Base-by-base conservation (phyloP, 2,329 filamentous ascomycete genomes). In the Grosmannia clavigera region DNA sequence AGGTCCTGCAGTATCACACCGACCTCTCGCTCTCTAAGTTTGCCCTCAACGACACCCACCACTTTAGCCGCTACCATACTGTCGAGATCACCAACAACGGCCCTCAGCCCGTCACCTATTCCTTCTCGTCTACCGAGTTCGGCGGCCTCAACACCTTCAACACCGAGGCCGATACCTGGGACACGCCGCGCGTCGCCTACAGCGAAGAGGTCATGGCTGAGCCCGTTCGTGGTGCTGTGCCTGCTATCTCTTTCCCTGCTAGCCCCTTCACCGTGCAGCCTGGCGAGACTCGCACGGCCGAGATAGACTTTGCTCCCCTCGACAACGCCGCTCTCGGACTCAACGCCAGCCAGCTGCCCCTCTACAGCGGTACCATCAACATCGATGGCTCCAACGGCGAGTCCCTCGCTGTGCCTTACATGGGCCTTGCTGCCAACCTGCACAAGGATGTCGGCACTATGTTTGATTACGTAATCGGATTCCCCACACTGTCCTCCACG, bases 31-130 rank as follows among this genome's bases (percentile, higher is more conserved):
- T 70, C 2, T 69, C 69, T 38, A 73, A 70, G 62, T 69, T 78
- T 50, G 68, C 70, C 35, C 73, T 78, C 65, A 78, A 78, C 62
- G 76, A 78, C 64, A 77, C 75, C 16, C 68, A 69, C 31, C 66
- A 76, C 65, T 73, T 77, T 61, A 67, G 67, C 27, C 64, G 61
- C 33, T 63, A 66, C 40, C 68, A 70, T 61, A 61, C 57, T 4
- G 52, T 70, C 12, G 58, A 63, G 58, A 68, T 77, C 61, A 72
- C 69, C 59, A 77, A 77, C 66, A 67, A 66, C 52, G 75, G 71
- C 52, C 63, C 63, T 27, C 62, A 68, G 27, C 65, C 68, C 5
- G 66, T 73, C 57, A 70, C 67, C 40, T 76, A 75, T 67, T 68
- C 65, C n/a, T 65, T 70, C 55, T 55, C 65, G 6, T 50, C 61